These are phyloP conservation scores for Salisapilia sapeloensis DNA, from an alignment of 352 stramenopile genomes.

Conservation along the genomic window DNA sequence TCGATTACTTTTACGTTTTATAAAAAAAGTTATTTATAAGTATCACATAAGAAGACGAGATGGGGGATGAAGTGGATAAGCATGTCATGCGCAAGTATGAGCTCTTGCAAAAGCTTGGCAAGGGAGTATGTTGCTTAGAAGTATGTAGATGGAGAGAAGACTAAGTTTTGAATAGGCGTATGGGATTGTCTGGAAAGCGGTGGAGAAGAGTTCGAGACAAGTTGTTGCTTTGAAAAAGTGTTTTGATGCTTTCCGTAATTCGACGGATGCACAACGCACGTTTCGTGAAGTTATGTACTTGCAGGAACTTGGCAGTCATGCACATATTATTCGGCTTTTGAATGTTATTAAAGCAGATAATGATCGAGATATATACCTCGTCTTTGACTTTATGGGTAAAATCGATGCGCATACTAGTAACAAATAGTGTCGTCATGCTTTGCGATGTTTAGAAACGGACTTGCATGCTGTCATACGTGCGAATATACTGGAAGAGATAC, in stretches of 20 bases:
- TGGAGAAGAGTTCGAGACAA: conserved; percentile 82
- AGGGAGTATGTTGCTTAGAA: conserved; percentile 44
- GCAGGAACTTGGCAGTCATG: conserved; percentile 81
- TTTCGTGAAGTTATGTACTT: conserved; percentile 95
- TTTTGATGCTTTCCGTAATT: conserved; percentile 93
- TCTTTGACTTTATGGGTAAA: conserved; percentile 95
- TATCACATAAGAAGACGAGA: too few relatives aligned
- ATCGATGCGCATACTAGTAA: conserved; percentile 1
- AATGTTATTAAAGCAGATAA: conserved; percentile 93
- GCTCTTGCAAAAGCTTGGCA: conserved; percentile 86
- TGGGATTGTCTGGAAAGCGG: conserved; percentile 94
- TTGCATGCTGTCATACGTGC: conserved; percentile 90
- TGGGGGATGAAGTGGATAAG: conserved; percentile 88
- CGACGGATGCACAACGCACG: conserved; percentile 88
- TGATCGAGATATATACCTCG: conserved; percentile 92
- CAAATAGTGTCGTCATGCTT: conserved; percentile 2
- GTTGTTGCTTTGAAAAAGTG: conserved; percentile 94
- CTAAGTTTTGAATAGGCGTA: conserved; percentile 53
- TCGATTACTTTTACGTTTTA: too few relatives aligned
- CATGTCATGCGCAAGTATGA: conserved; percentile 89
- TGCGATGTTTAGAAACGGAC: conserved; percentile 74
- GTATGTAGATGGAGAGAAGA: not conserved
- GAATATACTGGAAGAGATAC: conserved; percentile 91
- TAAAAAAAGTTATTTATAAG: too few relatives aligned
- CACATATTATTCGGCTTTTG: conserved; percentile 89